A percentile compares a stretch with the other conserved stretches of the same genome.
Conservation (phyloP, 1,139 yeast species). For the Kodamaea ohmeri region DNA sequence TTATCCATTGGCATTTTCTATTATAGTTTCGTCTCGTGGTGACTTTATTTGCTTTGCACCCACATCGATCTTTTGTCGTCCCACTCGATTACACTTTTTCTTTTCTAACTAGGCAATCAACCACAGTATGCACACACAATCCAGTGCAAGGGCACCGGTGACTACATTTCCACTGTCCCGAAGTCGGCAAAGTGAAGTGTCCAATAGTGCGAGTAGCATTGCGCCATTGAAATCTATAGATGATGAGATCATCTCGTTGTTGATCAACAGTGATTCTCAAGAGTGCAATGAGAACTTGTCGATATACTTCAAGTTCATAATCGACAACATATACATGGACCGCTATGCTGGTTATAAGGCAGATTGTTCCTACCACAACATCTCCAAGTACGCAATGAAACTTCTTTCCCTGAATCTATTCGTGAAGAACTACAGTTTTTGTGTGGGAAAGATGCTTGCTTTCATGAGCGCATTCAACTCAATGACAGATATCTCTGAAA, state of each 20-base stretch:
- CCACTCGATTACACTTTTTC: background rate
- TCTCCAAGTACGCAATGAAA: slow-evolving; percentile 36
- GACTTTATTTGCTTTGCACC: background rate
- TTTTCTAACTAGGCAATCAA: slow-evolving; percentile 1
- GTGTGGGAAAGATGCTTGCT: slow-evolving; percentile 42
- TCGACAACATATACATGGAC: slow-evolving; percentile 28
- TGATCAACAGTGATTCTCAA: slow-evolving; percentile 38
- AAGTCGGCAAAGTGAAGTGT: background rate
- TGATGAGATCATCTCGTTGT: slow-evolving; percentile 12
- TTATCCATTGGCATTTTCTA: too few relatives aligned
- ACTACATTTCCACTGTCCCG: slow-evolving; percentile 3
- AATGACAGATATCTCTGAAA: slow-evolving; percentile 14
- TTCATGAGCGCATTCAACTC: slow-evolving; percentile 31
- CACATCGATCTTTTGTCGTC: too few relatives aligned
- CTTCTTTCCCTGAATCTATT: slow-evolving; percentile 41
- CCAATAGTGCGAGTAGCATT: background rate
- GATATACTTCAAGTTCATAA: slow-evolving; percentile 32
- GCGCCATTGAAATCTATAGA: slow-evolving; percentile 6
- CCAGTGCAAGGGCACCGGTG: slow-evolving; percentile 6
- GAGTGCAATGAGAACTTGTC: slow-evolving; percentile 44
- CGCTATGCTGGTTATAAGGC: slow-evolving; percentile 13
- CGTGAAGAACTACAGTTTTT: slow-evolving; percentile 34
- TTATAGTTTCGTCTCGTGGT: too few relatives aligned
- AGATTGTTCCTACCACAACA: slow-evolving; percentile 27
- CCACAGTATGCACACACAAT: background rate